Percentiles rank a stretch among this genome's conserved stretches.
Conservation (phyloP, 805 yeast species). For the Kuraishia floccosa region DNA sequence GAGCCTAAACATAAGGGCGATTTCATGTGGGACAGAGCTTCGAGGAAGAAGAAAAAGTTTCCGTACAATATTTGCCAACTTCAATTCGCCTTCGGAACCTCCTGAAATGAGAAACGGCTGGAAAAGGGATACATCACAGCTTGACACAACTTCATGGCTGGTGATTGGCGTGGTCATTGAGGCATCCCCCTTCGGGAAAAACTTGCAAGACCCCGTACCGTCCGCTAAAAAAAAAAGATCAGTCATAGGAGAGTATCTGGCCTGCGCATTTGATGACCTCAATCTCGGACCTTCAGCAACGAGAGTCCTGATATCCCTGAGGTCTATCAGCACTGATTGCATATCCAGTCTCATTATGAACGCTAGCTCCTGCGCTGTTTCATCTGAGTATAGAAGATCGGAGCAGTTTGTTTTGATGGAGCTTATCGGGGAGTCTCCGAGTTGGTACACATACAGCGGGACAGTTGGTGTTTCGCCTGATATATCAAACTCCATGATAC, state of each 20-base stretch:
- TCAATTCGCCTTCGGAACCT: too few species aligned
- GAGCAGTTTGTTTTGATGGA: neutral
- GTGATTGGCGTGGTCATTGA: too few species aligned
- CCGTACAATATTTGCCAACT: too few species aligned
- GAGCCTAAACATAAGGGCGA: too few species aligned
- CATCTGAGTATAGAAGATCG: neutral
- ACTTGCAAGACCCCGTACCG: constrained; percentile 7
- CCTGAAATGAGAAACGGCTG: too few species aligned
- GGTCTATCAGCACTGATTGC: constrained; percentile 8
- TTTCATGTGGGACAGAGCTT: too few species aligned
- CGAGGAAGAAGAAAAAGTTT: too few species aligned
- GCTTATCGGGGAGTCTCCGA: too few species aligned
- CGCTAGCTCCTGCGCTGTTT: constrained; percentile 4
- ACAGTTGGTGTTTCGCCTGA: too few species aligned
- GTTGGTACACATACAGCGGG: too few species aligned
- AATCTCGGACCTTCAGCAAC: constrained; percentile 7
- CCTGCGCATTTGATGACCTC: constrained; percentile 6
- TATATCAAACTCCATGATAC: constrained; percentile 14
- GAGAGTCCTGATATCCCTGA: constrained; percentile 6
- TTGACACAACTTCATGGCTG: too few species aligned
- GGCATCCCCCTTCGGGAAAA: constrained; percentile 10
- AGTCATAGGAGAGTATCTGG: constrained; percentile 8
- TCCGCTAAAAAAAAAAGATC: constrained; percentile 11
- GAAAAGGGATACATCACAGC: too few species aligned
- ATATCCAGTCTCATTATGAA: constrained; percentile 10